Conservation (phyloP, 2,329 filamentous ascomycete genomes). For the Ascochyta viciae-villosae region DNA sequence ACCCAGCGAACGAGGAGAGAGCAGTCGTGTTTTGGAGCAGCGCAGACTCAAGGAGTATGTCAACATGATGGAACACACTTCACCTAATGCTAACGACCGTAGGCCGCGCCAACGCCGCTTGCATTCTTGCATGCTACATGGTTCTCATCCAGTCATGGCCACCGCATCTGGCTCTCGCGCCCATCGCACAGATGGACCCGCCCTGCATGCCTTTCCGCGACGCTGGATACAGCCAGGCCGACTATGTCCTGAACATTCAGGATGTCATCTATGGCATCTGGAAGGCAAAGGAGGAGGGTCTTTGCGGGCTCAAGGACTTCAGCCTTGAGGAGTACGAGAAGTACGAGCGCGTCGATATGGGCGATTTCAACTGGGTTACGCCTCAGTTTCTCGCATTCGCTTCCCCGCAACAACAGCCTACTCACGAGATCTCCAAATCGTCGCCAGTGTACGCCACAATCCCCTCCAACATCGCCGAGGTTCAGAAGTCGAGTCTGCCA, state of each 20-base stretch:
- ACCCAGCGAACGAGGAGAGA: constrained; percentile 86
- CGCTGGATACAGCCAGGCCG: constrained; percentile 96
- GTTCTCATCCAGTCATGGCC: constrained; percentile 98
- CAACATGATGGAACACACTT: neutral
- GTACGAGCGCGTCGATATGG: constrained; percentile 95
- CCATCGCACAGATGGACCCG: constrained; percentile 94
- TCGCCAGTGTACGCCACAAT: constrained; percentile 77
- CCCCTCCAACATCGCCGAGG: constrained; percentile 76
- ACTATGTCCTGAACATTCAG: constrained; percentile 94
- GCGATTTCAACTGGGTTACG: constrained; percentile 99
- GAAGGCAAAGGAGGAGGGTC: constrained; percentile 96
- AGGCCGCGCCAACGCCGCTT: constrained; percentile 93
- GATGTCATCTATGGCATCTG: constrained; percentile 98
- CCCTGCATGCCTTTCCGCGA: constrained; percentile 99
- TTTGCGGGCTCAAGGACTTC: constrained; percentile 91
- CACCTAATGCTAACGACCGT: constrained; percentile 25
- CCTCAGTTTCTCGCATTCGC: constrained; percentile 95
- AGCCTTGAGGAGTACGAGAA: constrained; percentile 96
- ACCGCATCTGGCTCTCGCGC: constrained; percentile 91
- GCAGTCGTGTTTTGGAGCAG: constrained; percentile 97
- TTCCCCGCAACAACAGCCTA: constrained; percentile 84
- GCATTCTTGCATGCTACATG: constrained; percentile 97
- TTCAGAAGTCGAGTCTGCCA: constrained; percentile 75
- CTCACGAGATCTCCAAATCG: constrained; percentile 72
- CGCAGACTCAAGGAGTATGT: constrained; percentile 86